A percentile compares a stretch with the other conserved stretches of the same genome.
Conservation (phyloP, 345 rosid species). For the Cardamine resedifolia region DNA sequence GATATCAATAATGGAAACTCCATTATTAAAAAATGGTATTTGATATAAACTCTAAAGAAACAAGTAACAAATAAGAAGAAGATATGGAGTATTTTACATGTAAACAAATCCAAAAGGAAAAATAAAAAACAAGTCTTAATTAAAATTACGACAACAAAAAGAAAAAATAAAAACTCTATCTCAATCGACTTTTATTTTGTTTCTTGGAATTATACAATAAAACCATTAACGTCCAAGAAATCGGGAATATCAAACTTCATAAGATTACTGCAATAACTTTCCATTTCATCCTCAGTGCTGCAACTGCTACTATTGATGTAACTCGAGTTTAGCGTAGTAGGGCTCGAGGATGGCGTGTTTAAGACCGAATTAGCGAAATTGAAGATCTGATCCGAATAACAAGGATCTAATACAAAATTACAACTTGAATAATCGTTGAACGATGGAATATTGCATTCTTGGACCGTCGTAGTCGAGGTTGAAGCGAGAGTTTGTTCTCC, state of each 20-base stretch:
- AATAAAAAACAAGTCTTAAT: neutral
- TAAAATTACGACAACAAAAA: neutral
- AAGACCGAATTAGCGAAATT: conserved; percentile 51
- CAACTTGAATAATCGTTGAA: conserved; percentile 36
- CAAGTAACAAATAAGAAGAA: conserved; percentile 1
- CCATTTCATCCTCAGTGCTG: conserved; percentile 75
- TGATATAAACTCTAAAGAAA: conserved; percentile 1
- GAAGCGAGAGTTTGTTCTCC: conserved; percentile 33
- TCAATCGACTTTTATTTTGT: neutral
- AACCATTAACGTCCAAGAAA: conserved; percentile 53
- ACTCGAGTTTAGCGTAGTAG: conserved; percentile 59
- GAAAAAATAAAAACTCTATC: neutral
- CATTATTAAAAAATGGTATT: conserved; percentile 8
- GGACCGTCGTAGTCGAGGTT: conserved; percentile 24
- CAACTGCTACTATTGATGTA: conserved; percentile 47
- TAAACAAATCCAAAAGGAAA: neutral
- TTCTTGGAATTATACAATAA: conserved; percentile 45
- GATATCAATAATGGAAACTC: conserved; percentile 37
- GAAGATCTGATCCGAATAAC: conserved; percentile 40
- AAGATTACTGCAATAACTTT: conserved; percentile 65
- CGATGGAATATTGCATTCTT: conserved; percentile 38
- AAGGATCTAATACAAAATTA: conserved; percentile 42
- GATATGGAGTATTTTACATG: conserved; percentile 33
- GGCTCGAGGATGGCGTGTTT: conserved; percentile 66
- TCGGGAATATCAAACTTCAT: conserved; percentile 63